phyloP scores from a whole-genome alignment of 805 yeast genomes.

The Priceomyces carsonii region DNA sequence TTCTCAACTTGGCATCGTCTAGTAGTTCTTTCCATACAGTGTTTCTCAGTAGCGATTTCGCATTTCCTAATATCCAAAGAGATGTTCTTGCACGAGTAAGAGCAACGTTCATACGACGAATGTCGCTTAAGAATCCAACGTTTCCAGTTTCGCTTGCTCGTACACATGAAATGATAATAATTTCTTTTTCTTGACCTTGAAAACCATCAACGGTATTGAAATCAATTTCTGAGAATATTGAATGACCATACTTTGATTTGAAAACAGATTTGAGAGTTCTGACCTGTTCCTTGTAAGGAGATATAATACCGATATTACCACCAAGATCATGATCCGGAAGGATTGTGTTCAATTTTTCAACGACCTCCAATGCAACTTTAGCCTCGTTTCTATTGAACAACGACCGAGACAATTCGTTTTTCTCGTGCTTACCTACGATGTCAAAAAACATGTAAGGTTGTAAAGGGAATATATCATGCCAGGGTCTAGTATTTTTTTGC shows the following conservation, averaged over 20 bases:
- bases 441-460: constrained; percentile 82
- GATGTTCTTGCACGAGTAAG: constrained; percentile 91
- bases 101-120: constrained; percentile 96
- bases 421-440: constrained; percentile 59
- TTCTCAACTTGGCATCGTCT: constrained; percentile 59
- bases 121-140: constrained; percentile 89
- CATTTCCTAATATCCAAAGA: constrained; percentile 88
- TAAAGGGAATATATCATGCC: constrained; percentile 66
- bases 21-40: constrained; percentile 74
- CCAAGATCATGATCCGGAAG: constrained; percentile 55
- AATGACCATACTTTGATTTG: constrained; percentile 57
- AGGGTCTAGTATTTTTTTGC: constrained; percentile 56
- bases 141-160: constrained; percentile 69
- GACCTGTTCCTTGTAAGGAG: constrained; percentile 93
- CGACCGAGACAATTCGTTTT: constrained; percentile 66
- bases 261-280: constrained; percentile 58
- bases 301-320: constrained; percentile 84
- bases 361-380: constrained; percentile 65
- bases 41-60: constrained; percentile 61
- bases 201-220: constrained; percentile 97
- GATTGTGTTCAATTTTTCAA: constrained; percentile 47
- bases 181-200: constrained; percentile 87
- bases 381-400: constrained; percentile 74
- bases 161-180: constrained; percentile 93
- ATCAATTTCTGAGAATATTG: constrained; percentile 66